phyloP scores from a whole-genome alignment of 306 rosid species.

The Fagus sylvatica region DNA sequence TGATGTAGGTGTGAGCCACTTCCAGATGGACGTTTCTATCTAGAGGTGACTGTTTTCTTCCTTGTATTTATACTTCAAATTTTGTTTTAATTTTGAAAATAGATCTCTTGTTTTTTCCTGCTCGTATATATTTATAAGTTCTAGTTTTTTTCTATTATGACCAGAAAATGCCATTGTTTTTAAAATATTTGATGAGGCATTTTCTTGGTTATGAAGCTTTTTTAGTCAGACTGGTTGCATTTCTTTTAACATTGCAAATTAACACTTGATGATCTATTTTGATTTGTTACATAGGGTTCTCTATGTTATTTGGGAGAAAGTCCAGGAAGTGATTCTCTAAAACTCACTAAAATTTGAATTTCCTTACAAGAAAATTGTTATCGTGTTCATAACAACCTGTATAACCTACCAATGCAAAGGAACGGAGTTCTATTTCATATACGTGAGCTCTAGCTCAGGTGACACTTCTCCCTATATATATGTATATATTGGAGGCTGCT shows the following conservation, averaged over 20 bases:
- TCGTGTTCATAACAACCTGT: background rate
- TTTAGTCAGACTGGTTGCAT: background rate
- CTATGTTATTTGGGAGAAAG: background rate
- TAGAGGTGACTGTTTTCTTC: conserved; percentile 61
- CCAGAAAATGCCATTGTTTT: background rate
- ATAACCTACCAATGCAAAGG: conserved; percentile 5
- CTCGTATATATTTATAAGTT: background rate
- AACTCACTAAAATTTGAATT: conserved; percentile 15
- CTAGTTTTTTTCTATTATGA: background rate
- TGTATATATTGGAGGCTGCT: background rate
- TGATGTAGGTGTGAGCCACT: conserved; percentile 90
- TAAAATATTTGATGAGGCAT: background rate
- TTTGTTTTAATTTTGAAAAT: background rate
- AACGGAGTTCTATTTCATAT: background rate
- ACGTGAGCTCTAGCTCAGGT: background rate
- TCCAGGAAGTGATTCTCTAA: conserved; percentile 10
- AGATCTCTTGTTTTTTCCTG: background rate
- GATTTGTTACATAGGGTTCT: background rate
- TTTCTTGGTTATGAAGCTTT: background rate
- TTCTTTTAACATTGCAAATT: background rate
- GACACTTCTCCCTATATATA: too few relatives aligned
- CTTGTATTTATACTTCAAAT: conserved; percentile 6
- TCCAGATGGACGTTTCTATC: conserved; percentile 95
- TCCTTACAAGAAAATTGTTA: background rate
- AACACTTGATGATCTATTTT: conserved; percentile 8